These are phyloP conservation scores for Globisporangium echinulatum DNA, from an alignment of 352 stramenopile genomes.

Conservation along the genomic window DNA sequence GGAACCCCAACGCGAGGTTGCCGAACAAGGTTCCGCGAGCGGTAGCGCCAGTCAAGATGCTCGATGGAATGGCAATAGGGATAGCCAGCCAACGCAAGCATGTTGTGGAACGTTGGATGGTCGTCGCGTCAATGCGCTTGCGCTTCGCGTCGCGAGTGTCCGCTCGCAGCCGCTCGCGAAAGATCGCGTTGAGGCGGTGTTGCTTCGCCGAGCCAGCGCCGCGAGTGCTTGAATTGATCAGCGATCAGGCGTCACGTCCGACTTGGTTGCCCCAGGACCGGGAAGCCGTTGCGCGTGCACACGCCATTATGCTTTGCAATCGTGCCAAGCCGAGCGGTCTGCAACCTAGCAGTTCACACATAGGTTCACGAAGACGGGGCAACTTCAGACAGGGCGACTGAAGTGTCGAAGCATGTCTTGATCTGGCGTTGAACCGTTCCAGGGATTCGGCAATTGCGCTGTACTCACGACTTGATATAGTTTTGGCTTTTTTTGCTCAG, in stretches of 20 bases:
- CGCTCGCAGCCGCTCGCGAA: background rate
- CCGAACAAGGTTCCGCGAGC: no score
- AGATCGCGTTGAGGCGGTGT: background rate
- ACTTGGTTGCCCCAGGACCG: background rate
- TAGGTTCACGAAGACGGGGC: no score
- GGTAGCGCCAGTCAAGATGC: no score
- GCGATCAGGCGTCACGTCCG: background rate
- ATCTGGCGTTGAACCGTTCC: no score
- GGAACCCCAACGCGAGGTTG: no score
- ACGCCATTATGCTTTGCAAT: background rate
- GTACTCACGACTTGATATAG: no score
- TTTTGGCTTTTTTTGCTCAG: no score
- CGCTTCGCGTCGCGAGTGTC: background rate
- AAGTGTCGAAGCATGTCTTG: no score
- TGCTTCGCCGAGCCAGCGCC: no score
- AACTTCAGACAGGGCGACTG: no score
- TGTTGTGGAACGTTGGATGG: background rate
- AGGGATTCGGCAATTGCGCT: no score
- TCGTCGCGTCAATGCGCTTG: background rate
- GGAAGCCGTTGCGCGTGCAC: background rate
- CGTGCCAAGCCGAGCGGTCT: no score
- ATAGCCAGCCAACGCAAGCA: background rate
- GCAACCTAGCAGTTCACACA: background rate
- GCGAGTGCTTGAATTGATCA: background rate
- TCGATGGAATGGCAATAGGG: background rate